Evolutionary conservation across 2,329 filamentous ascomycete genomes (phyloP).

Genomic region (Zymoseptoria ardabiliae): DNA sequence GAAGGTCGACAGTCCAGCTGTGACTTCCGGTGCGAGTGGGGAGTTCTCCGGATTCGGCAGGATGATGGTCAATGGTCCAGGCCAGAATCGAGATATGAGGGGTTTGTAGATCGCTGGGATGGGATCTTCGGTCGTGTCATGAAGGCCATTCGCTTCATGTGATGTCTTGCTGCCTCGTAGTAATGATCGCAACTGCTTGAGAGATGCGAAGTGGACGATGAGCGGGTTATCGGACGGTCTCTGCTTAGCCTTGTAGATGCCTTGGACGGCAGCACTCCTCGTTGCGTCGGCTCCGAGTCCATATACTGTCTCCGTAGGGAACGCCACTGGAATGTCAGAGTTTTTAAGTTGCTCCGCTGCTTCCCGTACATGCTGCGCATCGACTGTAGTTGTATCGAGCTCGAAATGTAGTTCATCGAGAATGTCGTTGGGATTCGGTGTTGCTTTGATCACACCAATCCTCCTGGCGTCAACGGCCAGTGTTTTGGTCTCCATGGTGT

Average conservation of each 20-base stretch:
- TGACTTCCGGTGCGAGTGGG: slow-evolving; percentile 80
- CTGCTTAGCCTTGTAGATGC: slow-evolving; percentile 90
- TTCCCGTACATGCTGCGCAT: slow-evolving; percentile 49
- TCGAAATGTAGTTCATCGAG: slow-evolving; percentile 31
- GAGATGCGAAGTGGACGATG: slow-evolving; percentile 82
- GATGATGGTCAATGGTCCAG: slow-evolving; percentile 85
- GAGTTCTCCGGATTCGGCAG: slow-evolving; percentile 66
- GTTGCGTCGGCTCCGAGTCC: slow-evolving; percentile 95
- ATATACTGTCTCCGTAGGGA: slow-evolving; percentile 97
- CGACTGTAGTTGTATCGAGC: slow-evolving; percentile 31
- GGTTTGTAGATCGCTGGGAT: slow-evolving; percentile 71
- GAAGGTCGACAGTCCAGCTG: slow-evolving; percentile 75
- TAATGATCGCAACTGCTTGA: slow-evolving; percentile 64
- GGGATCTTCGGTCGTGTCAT: slow-evolving; percentile 28
- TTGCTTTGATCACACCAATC: slow-evolving; percentile 32
- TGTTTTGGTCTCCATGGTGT: slow-evolving; percentile 30
- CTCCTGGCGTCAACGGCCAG: slow-evolving; percentile 35
- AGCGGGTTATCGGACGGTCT: slow-evolving; percentile 90
- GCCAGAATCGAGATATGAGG: slow-evolving; percentile 82
- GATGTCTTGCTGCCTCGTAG: slow-evolving; percentile 36
- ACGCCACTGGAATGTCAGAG: slow-evolving; percentile 73
- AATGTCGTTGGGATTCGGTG: slow-evolving; percentile 21
- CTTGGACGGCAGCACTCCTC: slow-evolving; percentile 69
- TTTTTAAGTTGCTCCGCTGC: slow-evolving; percentile 60
- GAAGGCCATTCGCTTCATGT: slow-evolving; percentile 2